Evolutionary conservation across 306 rosid genomes (phyloP).

Genomic region (Adenanthera pavonina): DNA sequence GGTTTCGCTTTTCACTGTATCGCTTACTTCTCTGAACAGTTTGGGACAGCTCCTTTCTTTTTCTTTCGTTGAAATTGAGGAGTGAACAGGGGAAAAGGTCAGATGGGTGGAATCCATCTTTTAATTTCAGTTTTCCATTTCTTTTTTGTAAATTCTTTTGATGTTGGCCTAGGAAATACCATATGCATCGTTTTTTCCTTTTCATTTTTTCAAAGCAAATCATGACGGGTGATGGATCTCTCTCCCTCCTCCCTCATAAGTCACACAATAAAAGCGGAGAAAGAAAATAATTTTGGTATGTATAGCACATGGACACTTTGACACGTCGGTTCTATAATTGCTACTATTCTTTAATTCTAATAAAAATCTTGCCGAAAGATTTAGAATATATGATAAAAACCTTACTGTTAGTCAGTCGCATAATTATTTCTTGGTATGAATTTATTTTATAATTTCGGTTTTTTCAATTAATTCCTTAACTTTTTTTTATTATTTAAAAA

Average conservation of each 20-base stretch:
- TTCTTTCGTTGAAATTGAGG: conserved; percentile 19
- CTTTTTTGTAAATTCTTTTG: background rate
- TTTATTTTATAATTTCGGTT: background rate
- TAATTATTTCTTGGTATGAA: background rate
- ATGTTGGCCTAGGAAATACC: background rate
- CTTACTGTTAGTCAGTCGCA: background rate
- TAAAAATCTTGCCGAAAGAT: too few relatives aligned
- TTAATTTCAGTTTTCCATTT: background rate
- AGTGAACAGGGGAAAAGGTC: too few relatives aligned
- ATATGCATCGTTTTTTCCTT: too few relatives aligned
- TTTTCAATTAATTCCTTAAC: too few relatives aligned
- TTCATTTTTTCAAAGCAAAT: background rate
- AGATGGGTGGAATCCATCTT: background rate
- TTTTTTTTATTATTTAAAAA: background rate
- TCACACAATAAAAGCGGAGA: background rate
- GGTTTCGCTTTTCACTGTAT: conserved; percentile 16
- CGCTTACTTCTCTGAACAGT: conserved; percentile 25
- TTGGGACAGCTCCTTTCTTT: background rate
- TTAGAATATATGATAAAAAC: background rate
- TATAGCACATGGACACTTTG: background rate
- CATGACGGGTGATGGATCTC: background rate
- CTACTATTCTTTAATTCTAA: too few relatives aligned
- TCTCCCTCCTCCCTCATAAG: background rate
- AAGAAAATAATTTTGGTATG: background rate
- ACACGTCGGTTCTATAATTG: background rate